Evolutionary conservation across 352 stramenopile species (phyloP).

Genomic region (Pythium plurisporium): DNA sequence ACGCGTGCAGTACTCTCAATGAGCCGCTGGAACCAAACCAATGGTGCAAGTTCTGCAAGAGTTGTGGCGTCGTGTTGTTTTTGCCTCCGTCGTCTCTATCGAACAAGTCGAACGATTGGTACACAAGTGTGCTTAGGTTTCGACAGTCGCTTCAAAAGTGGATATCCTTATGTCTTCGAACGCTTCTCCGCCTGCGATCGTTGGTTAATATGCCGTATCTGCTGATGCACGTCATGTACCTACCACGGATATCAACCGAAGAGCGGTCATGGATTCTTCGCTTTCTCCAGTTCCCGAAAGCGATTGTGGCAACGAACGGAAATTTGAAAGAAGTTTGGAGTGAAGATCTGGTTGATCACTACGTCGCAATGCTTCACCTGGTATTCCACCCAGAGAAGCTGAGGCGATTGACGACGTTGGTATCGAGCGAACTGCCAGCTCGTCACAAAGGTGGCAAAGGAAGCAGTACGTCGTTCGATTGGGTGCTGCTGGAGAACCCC

Average conservation of each 20-base stretch:
- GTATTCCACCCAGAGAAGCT: slow-evolving; percentile 85
- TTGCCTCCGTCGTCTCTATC: slow-evolving; percentile 73
- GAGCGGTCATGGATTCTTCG: slow-evolving; percentile 76
- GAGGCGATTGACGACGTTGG: slow-evolving; percentile 58
- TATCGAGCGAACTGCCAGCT: slow-evolving; percentile 48
- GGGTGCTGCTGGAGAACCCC: slow-evolving; percentile 80
- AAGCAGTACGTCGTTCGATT: slow-evolving; percentile 55
- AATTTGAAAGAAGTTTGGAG: slow-evolving; percentile 62
- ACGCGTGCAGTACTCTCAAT: slow-evolving; percentile 68
- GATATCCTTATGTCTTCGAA: slow-evolving; percentile 67
- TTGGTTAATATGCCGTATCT: slow-evolving; percentile 80
- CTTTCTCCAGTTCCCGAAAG: slow-evolving; percentile 78
- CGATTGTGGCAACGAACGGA: slow-evolving; percentile 51
- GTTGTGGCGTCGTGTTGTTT: slow-evolving; percentile 73
- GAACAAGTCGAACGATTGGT: slow-evolving; percentile 78
- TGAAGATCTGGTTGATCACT: slow-evolving; percentile 80
- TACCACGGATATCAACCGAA: slow-evolving; percentile 72
- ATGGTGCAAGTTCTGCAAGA: slow-evolving; percentile 72
- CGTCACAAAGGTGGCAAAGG: slow-evolving; percentile 23
- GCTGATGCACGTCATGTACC: slow-evolving; percentile 83
- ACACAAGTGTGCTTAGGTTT: slow-evolving; percentile 66
- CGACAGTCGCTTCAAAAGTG: slow-evolving; percentile 77
- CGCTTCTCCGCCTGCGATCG: slow-evolving; percentile 52
- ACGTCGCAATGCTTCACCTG: slow-evolving; percentile 81
- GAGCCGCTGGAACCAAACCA: slow-evolving; percentile 57